phyloP scores from a whole-genome alignment of 2,329 filamentous ascomycete species.

The Akanthomyces uredinophilus region DNA sequence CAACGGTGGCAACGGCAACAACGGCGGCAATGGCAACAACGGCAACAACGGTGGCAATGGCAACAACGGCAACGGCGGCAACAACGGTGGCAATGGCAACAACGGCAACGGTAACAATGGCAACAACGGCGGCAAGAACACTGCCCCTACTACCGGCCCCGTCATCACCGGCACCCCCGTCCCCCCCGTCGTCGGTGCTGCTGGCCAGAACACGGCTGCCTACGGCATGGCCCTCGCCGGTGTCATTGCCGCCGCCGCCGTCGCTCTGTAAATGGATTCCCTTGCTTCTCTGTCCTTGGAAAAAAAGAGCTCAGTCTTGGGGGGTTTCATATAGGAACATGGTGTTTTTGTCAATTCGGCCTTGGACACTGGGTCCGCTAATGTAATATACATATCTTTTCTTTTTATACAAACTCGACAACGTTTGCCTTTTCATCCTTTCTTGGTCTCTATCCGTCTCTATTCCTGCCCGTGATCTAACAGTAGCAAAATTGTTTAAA shows the following conservation, averaged over 20 bases:
- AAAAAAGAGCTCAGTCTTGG: neutral
- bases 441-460: no score
- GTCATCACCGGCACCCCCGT: neutral
- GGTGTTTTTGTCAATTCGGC: neutral
- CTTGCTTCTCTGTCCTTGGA: neutral
- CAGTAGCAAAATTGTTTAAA: no score
- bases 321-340: neutral
- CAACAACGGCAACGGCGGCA: neutral
- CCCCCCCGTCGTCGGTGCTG: conserved; percentile 18
- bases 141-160: conserved; percentile 1
- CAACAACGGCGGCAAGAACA: neutral
- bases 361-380: conserved; percentile 12
- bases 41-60: neutral
- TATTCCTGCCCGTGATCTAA: no score
- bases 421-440: no score
- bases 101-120: neutral
- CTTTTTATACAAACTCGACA: no score
- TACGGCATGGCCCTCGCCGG: conserved; percentile 24
- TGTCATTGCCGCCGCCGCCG: conserved; percentile 23
- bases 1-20: neutral
- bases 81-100: neutral
- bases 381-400: conserved; percentile 2
- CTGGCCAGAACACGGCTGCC: conserved; percentile 17
- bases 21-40: neutral
- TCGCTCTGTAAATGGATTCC: conserved; percentile 23